phyloP scores from a whole-genome alignment of 148 eudicot genomes.

The Fallopia convolvulus region DNA sequence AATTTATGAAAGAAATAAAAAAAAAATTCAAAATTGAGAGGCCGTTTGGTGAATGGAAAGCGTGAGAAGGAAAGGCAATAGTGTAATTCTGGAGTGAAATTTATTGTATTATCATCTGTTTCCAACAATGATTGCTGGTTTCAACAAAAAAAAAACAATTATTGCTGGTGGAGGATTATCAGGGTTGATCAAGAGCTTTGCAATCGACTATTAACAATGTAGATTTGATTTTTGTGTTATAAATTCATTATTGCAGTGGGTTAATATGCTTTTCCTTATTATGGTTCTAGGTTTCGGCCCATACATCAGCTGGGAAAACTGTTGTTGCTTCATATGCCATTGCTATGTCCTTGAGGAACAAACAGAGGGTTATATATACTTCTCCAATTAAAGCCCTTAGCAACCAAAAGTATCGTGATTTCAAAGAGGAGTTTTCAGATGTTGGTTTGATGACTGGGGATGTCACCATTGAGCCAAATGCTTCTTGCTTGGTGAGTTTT shows the following conservation, averaged over 20 bases:
- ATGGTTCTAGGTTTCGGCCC: constrained; percentile 77
- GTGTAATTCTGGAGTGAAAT: background rate
- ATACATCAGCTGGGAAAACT: constrained; percentile 98
- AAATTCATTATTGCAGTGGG: background rate
- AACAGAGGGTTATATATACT: constrained; percentile 90
- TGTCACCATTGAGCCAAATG: constrained; percentile 94
- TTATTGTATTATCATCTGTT: background rate
- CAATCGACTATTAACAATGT: background rate
- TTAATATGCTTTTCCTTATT: background rate
- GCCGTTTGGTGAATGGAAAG: background rate
- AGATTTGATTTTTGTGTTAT: background rate
- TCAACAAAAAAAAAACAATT: background rate
- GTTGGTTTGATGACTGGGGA: constrained; percentile 99
- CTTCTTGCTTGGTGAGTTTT: constrained; percentile 86
- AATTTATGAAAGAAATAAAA: background rate
- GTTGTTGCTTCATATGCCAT: constrained; percentile 92
- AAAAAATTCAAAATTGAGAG: background rate
- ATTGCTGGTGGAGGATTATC: background rate
- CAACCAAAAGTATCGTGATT: constrained; percentile 96
- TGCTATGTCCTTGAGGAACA: constrained; percentile 87
- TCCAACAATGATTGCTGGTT: background rate
- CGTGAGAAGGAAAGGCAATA: background rate
- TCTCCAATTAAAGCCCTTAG: constrained; percentile 98
- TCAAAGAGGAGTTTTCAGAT: constrained; percentile 95
- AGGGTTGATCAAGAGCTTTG: background rate